phyloP scores from a whole-genome alignment of 768 basidiomycete species.

The Pholiota microspora region DNA sequence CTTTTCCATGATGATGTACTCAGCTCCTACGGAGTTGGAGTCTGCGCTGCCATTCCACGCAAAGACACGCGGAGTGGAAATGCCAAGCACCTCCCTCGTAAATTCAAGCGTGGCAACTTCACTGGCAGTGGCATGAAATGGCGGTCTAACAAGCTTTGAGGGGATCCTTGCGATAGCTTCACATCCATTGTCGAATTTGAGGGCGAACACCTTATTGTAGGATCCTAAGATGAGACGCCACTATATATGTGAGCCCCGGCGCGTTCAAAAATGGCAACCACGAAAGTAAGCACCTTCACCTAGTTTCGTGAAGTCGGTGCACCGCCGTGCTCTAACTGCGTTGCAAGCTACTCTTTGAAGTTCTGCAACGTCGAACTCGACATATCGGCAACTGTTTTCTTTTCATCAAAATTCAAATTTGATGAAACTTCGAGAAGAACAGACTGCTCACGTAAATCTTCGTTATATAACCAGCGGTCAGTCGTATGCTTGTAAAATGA shows the following conservation, averaged over 20 bases:
- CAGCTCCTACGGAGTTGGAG: constrained; percentile 25
- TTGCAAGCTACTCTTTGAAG: constrained; percentile 13
- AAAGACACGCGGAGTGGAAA: constrained; percentile 28
- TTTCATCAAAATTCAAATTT: constrained; percentile 15
- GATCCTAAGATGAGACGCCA: constrained; percentile 10
- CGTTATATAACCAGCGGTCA: constrained; percentile 28
- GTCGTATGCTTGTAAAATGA: neutral
- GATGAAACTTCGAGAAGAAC: constrained; percentile 12
- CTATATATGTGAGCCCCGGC: neutral
- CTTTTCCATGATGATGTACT: constrained; percentile 35
- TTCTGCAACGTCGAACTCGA: constrained; percentile 16
- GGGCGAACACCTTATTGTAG: constrained; percentile 19
- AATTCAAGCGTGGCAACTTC: constrained; percentile 36
- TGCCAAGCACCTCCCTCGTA: constrained; percentile 20
- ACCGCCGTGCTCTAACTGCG: constrained; percentile 11
- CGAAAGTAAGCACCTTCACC: constrained; percentile 13
- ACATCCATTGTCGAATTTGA: constrained; percentile 15
- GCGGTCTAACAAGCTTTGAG: constrained; percentile 23
- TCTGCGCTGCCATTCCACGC: constrained; percentile 25
- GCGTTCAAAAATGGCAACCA: neutral
- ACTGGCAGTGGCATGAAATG: constrained; percentile 29
- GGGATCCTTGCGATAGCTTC: constrained; percentile 20
- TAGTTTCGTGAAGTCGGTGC: constrained; percentile 13
- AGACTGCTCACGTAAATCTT: constrained; percentile 19
- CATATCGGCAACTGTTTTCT: constrained; percentile 10